phyloP scores from a whole-genome alignment of 192 early-diverging fungal genomes.

The Borealophlyctis nickersoniae region DNA sequence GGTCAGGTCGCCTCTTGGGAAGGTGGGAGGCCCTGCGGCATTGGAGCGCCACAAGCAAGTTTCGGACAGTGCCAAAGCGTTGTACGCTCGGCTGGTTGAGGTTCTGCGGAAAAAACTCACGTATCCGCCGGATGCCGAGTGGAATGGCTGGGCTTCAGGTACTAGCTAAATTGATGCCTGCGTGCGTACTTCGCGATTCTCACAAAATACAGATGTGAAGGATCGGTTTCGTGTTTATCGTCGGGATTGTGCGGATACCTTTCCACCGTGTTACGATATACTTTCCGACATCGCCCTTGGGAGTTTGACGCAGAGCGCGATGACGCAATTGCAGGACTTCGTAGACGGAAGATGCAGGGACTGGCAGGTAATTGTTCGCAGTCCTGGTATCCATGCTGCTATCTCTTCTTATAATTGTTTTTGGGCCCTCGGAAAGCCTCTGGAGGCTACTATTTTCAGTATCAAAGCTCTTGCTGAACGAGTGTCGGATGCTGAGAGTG shows the following conservation, averaged over 20 bases:
- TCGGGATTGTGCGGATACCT: conserved; percentile 25
- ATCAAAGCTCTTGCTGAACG: conserved; percentile 36
- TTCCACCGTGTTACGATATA: conserved; percentile 28
- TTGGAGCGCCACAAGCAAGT: no score
- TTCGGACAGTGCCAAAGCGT: conserved; percentile 14
- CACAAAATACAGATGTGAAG: conserved; percentile 21
- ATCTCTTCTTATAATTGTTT: background rate
- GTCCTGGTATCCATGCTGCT: background rate
- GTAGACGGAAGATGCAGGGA: conserved; percentile 8
- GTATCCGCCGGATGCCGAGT: conserved; percentile 24
- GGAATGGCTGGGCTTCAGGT: conserved; percentile 29
- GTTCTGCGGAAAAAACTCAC: conserved; percentile 22
- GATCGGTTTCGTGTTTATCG: conserved; percentile 36
- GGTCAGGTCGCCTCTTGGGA: no score
- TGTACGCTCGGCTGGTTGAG: conserved; percentile 23
- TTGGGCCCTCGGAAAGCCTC: conserved; percentile 6
- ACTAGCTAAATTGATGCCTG: background rate
- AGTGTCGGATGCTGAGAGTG: conserved; percentile 7
- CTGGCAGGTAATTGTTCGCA: conserved; percentile 20
- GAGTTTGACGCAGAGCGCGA: conserved; percentile 21
- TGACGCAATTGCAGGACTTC: conserved; percentile 18
- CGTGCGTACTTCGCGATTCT: background rate
- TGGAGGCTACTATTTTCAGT: conserved; percentile 32
- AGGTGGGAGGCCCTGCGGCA: no score
- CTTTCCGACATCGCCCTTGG: conserved; percentile 22